A percentile compares a stretch with the other conserved stretches of the same genome.
These are phyloP conservation scores for Penicillium sp. DNA, from an alignment of 2,329 filamentous ascomycete genomes.

Conservation along the genomic window DNA sequence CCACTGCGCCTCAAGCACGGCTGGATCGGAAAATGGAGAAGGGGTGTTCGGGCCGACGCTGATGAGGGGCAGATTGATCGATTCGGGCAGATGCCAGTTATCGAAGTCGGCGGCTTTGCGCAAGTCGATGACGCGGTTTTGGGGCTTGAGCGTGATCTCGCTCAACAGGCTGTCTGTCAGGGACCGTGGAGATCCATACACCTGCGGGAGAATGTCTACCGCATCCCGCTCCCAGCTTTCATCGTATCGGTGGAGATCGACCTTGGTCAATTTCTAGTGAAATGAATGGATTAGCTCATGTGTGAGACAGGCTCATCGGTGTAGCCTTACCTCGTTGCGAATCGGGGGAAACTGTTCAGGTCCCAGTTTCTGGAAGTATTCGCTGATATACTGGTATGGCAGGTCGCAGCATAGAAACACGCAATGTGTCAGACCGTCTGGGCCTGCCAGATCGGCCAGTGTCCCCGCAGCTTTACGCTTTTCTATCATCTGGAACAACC, in stretches of 20 bases:
- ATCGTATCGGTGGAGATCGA: conserved; percentile 53
- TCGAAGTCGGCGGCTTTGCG: conserved; percentile 42
- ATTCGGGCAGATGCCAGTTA: conserved; percentile 41
- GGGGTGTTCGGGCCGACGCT: conserved; percentile 30
- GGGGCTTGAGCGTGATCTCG: conserved; percentile 24
- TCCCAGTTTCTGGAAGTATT: conserved; percentile 55
- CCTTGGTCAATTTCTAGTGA: conserved; percentile 42
- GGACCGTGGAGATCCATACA: conserved; percentile 27
- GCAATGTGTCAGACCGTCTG: conserved; percentile 46
- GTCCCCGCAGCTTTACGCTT: conserved; percentile 45
- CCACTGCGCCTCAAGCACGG: conserved; percentile 46
- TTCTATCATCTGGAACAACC: conserved; percentile 48
- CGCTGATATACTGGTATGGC: conserved; percentile 57
- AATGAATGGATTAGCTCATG: too few relatives aligned
- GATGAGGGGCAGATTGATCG: conserved; percentile 43
- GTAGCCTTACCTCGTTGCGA: conserved; percentile 38
- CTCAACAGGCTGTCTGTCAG: conserved; percentile 18
- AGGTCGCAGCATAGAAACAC: conserved; percentile 60
- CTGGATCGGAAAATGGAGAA: conserved; percentile 46
- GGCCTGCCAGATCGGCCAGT: conserved; percentile 42
- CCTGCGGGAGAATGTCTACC: conserved; percentile 36
- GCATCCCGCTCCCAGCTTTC: conserved; percentile 50
- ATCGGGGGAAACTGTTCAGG: conserved; percentile 48
- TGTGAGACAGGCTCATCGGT: too few relatives aligned
- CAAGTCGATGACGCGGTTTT: conserved; percentile 43